phyloP scores from a whole-genome alignment of 257 asterid genomes.

The Ocimum tenuiflorum region DNA sequence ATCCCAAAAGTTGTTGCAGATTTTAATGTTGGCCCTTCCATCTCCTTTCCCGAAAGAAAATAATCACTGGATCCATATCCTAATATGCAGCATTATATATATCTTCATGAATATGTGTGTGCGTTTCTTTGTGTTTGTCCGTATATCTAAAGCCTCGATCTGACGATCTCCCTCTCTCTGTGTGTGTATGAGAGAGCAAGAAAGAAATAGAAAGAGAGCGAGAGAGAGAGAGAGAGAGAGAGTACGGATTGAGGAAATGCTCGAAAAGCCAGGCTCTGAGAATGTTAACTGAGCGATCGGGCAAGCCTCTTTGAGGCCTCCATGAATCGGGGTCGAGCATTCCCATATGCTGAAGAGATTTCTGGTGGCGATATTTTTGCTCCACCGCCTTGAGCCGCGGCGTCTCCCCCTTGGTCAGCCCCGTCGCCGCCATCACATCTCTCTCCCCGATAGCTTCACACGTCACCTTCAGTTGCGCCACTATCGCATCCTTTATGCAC shows the following conservation, averaged over 20 bases:
- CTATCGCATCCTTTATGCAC: conserved; percentile 58
- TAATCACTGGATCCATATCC: background rate
- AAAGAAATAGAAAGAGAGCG: no score
- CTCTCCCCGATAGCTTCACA: conserved; percentile 58
- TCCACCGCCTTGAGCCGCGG: conserved; percentile 56
- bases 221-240: background rate
- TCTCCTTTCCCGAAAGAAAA: background rate
- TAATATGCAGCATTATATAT: background rate
- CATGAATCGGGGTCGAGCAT: conserved; percentile 58
- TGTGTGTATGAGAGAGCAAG: background rate
- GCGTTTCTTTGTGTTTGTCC: background rate
- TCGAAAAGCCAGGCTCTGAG: conserved; percentile 75
- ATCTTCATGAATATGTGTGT: no score
- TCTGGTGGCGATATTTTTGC: conserved; percentile 51
- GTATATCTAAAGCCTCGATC: background rate
- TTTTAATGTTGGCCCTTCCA: background rate
- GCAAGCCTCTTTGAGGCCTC: conserved; percentile 82
- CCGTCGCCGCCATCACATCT: conserved; percentile 19
- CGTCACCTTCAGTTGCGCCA: conserved; percentile 36
- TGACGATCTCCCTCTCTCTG: background rate
- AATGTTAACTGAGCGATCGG: conserved; percentile 55
- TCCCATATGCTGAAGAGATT: conserved; percentile 48
- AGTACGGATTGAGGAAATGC: conserved; percentile 79
- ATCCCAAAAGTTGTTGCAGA: no score
- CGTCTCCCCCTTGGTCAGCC: conserved; percentile 65